Conservation (phyloP, 805 yeast species). For the Candida nitratophila region DNA sequence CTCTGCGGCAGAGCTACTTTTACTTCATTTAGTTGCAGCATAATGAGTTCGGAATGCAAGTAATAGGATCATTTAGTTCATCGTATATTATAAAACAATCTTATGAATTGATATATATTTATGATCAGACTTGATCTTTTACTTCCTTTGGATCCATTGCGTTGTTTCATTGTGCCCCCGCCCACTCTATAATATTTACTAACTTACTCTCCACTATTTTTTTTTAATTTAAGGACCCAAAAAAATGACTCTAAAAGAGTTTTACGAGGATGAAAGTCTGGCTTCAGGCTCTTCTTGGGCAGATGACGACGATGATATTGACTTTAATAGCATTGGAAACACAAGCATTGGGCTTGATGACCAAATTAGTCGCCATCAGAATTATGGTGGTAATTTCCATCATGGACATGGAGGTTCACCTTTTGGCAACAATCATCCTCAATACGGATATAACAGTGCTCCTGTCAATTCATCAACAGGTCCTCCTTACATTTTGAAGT, state of each 20-base stretch:
- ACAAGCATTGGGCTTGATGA: conserved; percentile 19
- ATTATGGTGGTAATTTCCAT: background rate
- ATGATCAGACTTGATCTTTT: too few species aligned
- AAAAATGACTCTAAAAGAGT: conserved; percentile 40
- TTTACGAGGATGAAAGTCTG: conserved; percentile 34
- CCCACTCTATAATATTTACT: too few species aligned
- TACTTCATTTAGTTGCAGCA: too few species aligned
- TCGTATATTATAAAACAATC: too few species aligned
- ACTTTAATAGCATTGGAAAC: conserved; percentile 51
- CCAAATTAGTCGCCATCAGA: background rate
- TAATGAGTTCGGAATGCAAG: too few species aligned
- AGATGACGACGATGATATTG: conserved; percentile 51
- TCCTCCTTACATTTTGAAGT: conserved; percentile 65
- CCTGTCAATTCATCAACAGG: conserved; percentile 6
- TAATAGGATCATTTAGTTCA: too few species aligned
- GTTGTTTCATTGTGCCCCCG: too few species aligned
- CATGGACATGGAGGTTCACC: background rate
- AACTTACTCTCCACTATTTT: background rate
- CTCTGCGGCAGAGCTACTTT: too few species aligned
- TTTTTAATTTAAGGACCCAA: conserved; percentile 19
- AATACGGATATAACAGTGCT: conserved; percentile 4
- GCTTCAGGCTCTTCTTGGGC: conserved; percentile 57
- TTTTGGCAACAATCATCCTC: conserved; percentile 5
- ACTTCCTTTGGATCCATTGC: too few species aligned
- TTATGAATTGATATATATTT: too few species aligned